phyloP scores from a whole-genome alignment of 345 rosid species.

The Citrus maxima region DNA sequence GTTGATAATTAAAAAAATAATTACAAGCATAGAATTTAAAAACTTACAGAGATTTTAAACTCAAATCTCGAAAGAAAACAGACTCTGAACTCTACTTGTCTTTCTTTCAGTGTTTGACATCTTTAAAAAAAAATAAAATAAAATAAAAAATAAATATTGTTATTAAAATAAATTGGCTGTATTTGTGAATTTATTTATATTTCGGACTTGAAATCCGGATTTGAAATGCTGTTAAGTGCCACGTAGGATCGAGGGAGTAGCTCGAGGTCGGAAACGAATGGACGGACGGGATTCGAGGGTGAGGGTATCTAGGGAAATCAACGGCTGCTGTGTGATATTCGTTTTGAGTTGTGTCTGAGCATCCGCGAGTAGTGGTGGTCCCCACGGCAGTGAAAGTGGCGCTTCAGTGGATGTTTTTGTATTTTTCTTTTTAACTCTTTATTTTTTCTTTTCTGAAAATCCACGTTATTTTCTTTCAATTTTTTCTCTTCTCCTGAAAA shows the following conservation, averaged over 20 bases:
- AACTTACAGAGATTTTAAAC: constrained; percentile 13
- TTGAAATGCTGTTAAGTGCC: constrained; percentile 64
- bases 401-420: not conserved
- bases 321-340: constrained; percentile 26
- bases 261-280: constrained; percentile 5
- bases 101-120: constrained; percentile 27
- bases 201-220: constrained; percentile 70
- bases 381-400: not conserved
- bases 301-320: not conserved
- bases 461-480: too few relatives aligned
- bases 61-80: constrained; percentile 6
- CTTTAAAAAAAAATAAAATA: not conserved
- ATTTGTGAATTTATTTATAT: not conserved
- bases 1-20: not conserved
- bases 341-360: not conserved
- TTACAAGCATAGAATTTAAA: not conserved
- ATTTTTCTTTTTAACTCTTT: not conserved
- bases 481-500: too few relatives aligned
- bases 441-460: not conserved
- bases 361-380: constrained; percentile 9
- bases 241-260: constrained; percentile 28
- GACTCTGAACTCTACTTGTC: not conserved
- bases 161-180: too few relatives aligned
- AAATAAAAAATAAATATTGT: too few relatives aligned
- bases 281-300: constrained; percentile 43